Evolutionary conservation across 352 stramenopile genomes (phyloP).

Genomic region (Elongisporangium prolatum): DNA sequence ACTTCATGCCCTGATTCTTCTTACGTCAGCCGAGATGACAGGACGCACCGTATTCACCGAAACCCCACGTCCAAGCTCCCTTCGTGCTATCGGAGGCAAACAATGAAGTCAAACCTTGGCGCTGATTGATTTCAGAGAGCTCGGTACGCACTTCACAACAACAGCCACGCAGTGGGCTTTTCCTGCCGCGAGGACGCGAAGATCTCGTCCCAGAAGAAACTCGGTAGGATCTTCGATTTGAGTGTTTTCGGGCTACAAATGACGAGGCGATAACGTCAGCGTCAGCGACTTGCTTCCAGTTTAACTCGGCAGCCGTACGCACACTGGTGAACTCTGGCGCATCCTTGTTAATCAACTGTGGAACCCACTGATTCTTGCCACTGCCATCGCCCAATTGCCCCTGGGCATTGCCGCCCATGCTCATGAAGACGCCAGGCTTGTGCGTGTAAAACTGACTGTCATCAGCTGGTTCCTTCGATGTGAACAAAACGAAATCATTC

Average conservation of each 20-base stretch:
- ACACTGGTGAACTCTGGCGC: slow-evolving; percentile 50
- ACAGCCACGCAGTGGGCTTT: slow-evolving; percentile 53
- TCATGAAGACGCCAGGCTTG: slow-evolving; percentile 75
- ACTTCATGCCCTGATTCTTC: not conserved
- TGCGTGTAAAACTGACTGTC: slow-evolving; percentile 75
- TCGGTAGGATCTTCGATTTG: slow-evolving; percentile 63
- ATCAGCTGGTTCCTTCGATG: slow-evolving; percentile 55
- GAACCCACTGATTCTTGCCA: slow-evolving; percentile 80
- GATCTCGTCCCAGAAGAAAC: slow-evolving; percentile 72
- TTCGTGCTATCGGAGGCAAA: slow-evolving; percentile 33
- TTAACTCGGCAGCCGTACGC: not conserved
- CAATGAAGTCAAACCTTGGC: slow-evolving; percentile 3
- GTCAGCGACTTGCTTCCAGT: not conserved
- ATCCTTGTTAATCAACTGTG: slow-evolving; percentile 73
- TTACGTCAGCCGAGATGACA: not conserved
- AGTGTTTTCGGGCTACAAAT: slow-evolving; percentile 30
- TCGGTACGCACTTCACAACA: slow-evolving; percentile 36
- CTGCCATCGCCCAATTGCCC: slow-evolving; percentile 62
- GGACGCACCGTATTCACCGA: slow-evolving; percentile 46
- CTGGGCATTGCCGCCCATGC: slow-evolving; percentile 70
- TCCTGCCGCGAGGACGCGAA: slow-evolving; percentile 50
- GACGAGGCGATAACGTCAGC: not conserved
- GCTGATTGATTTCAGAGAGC: no score
- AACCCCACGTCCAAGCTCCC: slow-evolving; percentile 73
- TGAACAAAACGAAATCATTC: slow-evolving; percentile 71